phyloP scores from a whole-genome alignment of 129 eudicot species.

The Deinandra increscens region DNA sequence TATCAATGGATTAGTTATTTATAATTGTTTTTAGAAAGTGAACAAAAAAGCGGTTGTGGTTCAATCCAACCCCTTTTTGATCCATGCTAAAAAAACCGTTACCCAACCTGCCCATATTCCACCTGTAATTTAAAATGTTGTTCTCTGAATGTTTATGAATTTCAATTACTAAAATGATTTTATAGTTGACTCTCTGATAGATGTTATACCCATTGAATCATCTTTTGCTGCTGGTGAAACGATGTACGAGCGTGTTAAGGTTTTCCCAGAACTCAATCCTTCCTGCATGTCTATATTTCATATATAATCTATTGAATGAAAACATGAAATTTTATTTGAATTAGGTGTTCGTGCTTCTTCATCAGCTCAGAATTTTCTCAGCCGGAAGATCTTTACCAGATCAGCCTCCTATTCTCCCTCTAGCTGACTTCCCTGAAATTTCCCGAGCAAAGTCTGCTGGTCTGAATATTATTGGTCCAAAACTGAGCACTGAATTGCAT shows the following conservation, averaged over 20 bases:
- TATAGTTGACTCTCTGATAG: constrained; percentile 35
- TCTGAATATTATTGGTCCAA: constrained; percentile 50
- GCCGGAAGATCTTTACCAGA: constrained; percentile 70
- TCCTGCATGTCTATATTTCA: not conserved
- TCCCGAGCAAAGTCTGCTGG: constrained; percentile 77
- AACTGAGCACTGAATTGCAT: constrained; percentile 59
- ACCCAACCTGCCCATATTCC: not conserved
- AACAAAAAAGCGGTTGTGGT: not conserved
- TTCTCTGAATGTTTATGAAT: not conserved
- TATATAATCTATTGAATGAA: constrained; percentile 8
- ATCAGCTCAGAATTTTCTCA: constrained; percentile 72
- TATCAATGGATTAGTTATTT: not conserved
- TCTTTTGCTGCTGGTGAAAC: constrained; percentile 87
- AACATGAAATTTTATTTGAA: constrained; percentile 10
- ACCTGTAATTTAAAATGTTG: not conserved
- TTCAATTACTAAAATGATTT: constrained; percentile 10
- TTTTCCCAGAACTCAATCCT: constrained; percentile 24
- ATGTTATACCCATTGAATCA: constrained; percentile 51
- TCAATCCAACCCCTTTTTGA: not conserved
- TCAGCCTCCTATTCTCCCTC: constrained; percentile 60
- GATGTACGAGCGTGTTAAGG: constrained; percentile 89
- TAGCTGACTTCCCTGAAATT: constrained; percentile 54
- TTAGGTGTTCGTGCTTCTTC: constrained; percentile 82
- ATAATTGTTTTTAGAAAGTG: not conserved
- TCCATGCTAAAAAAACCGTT: not conserved